Conservation (phyloP, 306 rosid species). For the Senna siamea region DNA sequence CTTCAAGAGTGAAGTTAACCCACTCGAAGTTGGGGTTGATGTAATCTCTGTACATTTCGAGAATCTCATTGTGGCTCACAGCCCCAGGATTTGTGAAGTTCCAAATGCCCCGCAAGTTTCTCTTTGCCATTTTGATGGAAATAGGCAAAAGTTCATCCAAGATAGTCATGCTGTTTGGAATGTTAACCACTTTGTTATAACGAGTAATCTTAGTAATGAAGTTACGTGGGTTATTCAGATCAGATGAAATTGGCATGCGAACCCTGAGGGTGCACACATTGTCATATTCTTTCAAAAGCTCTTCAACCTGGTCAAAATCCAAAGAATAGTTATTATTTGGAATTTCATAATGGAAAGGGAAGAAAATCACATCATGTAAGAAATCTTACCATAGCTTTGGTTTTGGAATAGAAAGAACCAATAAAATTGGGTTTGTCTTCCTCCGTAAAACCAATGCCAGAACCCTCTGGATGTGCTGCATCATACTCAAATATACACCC, state of each 20-base stretch:
- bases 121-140: conserved; percentile 86
- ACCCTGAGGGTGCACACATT: conserved; percentile 92
- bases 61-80: conserved; percentile 84
- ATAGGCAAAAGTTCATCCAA: conserved; percentile 87
- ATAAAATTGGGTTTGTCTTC: conserved; percentile 83
- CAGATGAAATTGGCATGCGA: conserved; percentile 91
- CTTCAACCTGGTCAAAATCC: conserved; percentile 70
- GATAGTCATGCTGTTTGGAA: conserved; percentile 92
- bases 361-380: conserved; percentile 25
- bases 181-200: conserved; percentile 81
- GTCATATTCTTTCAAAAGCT: conserved; percentile 80
- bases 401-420: conserved; percentile 90
- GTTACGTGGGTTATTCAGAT: conserved; percentile 83
- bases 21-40: conserved; percentile 72
- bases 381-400: conserved; percentile 82
- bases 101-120: conserved; percentile 87
- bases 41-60: conserved; percentile 83
- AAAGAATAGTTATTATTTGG: neutral
- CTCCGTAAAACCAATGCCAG: conserved; percentile 87
- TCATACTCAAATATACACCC: conserved; percentile 93
- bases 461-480: conserved; percentile 77
- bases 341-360: conserved; percentile 9
- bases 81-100: conserved; percentile 94
- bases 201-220: conserved; percentile 91
- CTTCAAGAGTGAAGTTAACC: conserved; percentile 80